Evolutionary conservation across 495 filamentous ascomycete species (phyloP).

Genomic region (Hypoxylon rickii): DNA sequence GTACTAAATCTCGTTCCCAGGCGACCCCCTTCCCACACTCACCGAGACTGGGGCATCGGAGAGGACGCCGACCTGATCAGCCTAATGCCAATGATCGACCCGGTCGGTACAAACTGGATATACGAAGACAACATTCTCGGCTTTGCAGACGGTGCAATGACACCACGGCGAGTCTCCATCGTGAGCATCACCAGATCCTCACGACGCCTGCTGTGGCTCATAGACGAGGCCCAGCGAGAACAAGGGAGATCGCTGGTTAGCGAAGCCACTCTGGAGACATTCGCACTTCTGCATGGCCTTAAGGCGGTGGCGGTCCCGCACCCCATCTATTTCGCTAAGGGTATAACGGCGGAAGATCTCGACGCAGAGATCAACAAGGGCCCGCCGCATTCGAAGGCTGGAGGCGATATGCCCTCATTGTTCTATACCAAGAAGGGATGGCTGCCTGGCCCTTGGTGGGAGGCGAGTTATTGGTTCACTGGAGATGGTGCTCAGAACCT

Average conservation of each 20-base stretch:
- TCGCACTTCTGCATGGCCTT: conserved; percentile 77
- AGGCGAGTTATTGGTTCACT: conserved; percentile 9
- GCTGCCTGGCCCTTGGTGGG: background rate
- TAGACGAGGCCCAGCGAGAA: conserved; percentile 2
- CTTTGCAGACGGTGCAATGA: conserved; percentile 58
- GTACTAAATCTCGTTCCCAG: too few relatives aligned
- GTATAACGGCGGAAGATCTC: background rate
- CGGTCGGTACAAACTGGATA: conserved; percentile 73
- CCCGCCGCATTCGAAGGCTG: background rate
- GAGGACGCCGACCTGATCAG: conserved; percentile 83
- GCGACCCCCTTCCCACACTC: conserved; percentile 63
- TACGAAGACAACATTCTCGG: conserved; percentile 78
- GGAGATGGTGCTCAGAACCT: background rate
- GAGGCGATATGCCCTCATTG: background rate
- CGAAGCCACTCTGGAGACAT: conserved; percentile 66
- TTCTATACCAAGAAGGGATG: background rate
- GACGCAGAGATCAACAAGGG: conserved; percentile 4
- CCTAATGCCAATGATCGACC: conserved; percentile 81
- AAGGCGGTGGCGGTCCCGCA: conserved; percentile 85
- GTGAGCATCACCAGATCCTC: conserved; percentile 72
- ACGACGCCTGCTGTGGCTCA: conserved; percentile 60
- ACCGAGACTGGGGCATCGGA: conserved; percentile 72
- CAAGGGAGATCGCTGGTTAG: conserved; percentile 65
- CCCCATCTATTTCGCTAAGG: conserved; percentile 51
- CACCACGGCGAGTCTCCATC: conserved; percentile 75